Percentiles rank a stretch among this genome's conserved stretches.
phyloP scores from a whole-genome alignment of 495 filamentous ascomycete species.

The Tetracladium setigerum region DNA sequence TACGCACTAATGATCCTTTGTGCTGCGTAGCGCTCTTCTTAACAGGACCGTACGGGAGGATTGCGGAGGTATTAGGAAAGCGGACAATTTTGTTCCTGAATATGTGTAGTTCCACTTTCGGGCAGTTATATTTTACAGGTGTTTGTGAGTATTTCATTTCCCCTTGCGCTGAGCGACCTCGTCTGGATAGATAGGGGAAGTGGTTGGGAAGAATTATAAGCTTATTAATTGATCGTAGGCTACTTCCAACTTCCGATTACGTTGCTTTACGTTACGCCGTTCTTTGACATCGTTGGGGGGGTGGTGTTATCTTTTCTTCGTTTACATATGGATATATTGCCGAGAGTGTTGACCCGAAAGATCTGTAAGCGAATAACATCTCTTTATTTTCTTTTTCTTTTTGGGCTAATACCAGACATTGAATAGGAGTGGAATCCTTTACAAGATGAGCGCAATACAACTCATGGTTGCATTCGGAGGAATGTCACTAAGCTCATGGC shows the following conservation, averaged over 20 bases:
- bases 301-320: not conserved
- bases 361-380: conserved; percentile 1
- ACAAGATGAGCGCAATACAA: not conserved
- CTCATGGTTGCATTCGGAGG: not conserved
- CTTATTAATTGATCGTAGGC: not conserved
- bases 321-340: conserved; percentile 2
- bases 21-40: conserved; percentile 5
- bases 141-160: not conserved
- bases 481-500: conserved; percentile 2
- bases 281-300: conserved; percentile 5
- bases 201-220: too few species aligned
- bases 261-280: conserved; percentile 4
- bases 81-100: conserved; percentile 2
- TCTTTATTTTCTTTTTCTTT: not conserved
- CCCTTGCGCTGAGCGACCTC: too few species aligned
- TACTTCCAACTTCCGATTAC: conserved; percentile 7
- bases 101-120: not conserved
- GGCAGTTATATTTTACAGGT: not conserved
- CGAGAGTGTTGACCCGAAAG: conserved; percentile 1
- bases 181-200: too few species aligned
- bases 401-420: not conserved
- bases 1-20: not conserved
- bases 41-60: conserved; percentile 1
- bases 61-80: conserved; percentile 3
- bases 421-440: conserved; percentile 3